Conservation (phyloP, 2,329 filamentous ascomycete species). For the Aureobasidium sp. region DNA sequence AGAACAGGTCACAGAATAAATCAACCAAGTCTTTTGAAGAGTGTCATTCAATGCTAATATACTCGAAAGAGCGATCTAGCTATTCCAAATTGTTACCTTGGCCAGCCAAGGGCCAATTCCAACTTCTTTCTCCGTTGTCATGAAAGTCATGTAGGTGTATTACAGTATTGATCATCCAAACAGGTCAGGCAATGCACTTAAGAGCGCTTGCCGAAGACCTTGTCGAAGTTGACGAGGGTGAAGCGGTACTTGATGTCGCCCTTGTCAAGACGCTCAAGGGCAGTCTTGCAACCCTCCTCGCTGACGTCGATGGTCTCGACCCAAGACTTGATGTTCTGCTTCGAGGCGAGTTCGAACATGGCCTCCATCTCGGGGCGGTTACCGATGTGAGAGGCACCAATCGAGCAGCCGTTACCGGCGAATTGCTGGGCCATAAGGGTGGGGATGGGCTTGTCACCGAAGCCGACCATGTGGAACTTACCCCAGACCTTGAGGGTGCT, state of each 20-base stretch:
- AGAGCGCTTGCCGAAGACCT: constrained; percentile 50
- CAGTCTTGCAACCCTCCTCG: constrained; percentile 60
- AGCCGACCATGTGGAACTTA: constrained; percentile 68
- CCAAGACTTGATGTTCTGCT: constrained; percentile 45
- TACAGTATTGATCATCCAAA: constrained; percentile 7
- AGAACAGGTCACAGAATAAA: not conserved
- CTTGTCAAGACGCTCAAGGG: constrained; percentile 58
- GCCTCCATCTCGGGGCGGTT: constrained; percentile 41
- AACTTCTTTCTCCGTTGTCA: not conserved
- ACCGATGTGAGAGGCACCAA: constrained; percentile 43
- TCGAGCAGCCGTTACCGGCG: constrained; percentile 57
- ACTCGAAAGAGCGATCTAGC: not conserved
- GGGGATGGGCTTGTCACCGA: constrained; percentile 68
- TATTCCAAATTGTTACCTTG: not conserved
- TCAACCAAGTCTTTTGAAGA: not conserved
- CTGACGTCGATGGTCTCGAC: constrained; percentile 63
- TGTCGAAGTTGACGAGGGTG: constrained; percentile 59
- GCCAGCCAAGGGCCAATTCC: constrained; percentile 6
- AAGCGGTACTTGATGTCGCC: constrained; percentile 61
- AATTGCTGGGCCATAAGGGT: constrained; percentile 66
- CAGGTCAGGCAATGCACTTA: constrained; percentile 15
- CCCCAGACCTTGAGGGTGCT: constrained; percentile 73
- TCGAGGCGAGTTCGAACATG: constrained; percentile 42
- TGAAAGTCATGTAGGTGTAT: constrained; percentile 4
- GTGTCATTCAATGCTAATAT: not conserved